Conservation (phyloP, 2,329 filamentous ascomycete species). For the Aureobasidium sp. region DNA sequence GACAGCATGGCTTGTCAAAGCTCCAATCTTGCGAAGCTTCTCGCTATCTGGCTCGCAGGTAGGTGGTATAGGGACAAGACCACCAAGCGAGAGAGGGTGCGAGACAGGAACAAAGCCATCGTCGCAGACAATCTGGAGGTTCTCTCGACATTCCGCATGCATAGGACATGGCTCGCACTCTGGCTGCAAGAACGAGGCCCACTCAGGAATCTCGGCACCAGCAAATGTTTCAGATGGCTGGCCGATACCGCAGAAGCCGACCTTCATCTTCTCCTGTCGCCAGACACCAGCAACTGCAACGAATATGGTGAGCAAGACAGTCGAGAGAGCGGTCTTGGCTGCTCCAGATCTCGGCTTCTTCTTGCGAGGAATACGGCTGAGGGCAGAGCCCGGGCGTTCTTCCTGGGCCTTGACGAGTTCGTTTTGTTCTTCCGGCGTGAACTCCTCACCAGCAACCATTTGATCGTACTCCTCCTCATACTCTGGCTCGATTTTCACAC, state of each 20-base stretch:
- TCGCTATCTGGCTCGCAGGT: constrained; percentile 93
- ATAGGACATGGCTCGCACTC: constrained; percentile 83
- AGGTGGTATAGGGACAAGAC: constrained; percentile 74
- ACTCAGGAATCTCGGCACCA: constrained; percentile 62
- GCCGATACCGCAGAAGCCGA: constrained; percentile 86
- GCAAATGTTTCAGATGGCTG: constrained; percentile 50
- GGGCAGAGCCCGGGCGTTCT: neutral
- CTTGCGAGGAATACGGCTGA: constrained; percentile 7
- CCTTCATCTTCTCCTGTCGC: constrained; percentile 88
- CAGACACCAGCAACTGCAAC: constrained; percentile 73
- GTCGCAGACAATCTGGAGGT: constrained; percentile 73
- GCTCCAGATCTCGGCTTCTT: constrained; percentile 23
- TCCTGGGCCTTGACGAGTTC: constrained; percentile 53
- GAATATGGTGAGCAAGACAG: constrained; percentile 61
- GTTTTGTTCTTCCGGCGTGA: constrained; percentile 80
- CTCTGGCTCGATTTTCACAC: constrained; percentile 22
- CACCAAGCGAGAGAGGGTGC: constrained; percentile 74
- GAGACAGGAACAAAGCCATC: constrained; percentile 75
- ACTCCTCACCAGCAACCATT: constrained; percentile 72
- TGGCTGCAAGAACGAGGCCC: constrained; percentile 61
- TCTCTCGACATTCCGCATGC: constrained; percentile 79
- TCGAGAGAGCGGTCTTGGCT: constrained; percentile 57
- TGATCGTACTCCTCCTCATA: constrained; percentile 29
- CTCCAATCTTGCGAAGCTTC: constrained; percentile 77
- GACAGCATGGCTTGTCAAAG: constrained; percentile 78